A percentile compares a stretch with the other conserved stretches of the same genome.
Conservation (phyloP, 352 stramenopile genomes). For the Phytophthora gonapodyides region DNA sequence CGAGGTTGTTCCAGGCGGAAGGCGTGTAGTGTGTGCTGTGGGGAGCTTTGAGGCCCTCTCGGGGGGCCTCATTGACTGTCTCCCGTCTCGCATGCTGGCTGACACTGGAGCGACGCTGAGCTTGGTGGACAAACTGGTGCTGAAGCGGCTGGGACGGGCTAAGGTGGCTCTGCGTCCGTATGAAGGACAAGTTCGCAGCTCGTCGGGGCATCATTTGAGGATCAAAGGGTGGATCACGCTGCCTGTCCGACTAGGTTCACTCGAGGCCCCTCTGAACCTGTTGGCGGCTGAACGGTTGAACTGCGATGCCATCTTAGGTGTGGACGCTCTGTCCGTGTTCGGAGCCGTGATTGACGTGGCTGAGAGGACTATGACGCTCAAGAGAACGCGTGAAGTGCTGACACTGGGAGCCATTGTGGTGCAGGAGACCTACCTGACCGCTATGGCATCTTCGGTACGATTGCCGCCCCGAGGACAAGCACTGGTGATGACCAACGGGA, state of each 20-base stretch:
- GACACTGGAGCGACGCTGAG: constrained; percentile 11
- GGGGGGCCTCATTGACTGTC: neutral
- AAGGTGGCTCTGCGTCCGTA: neutral
- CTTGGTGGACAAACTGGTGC: neutral
- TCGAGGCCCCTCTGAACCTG: neutral
- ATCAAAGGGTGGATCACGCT: neutral
- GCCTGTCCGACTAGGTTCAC: neutral
- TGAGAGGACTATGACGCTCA: constrained; percentile 2
- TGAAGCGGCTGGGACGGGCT: neutral
- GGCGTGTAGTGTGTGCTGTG: neutral
- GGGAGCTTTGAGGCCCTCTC: neutral
- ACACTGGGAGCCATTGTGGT: neutral
- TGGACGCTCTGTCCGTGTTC: neutral
- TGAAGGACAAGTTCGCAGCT: neutral
- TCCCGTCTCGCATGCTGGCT: neutral
- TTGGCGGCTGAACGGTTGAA: neutral
- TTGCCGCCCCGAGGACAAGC: neutral
- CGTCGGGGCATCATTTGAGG: neutral
- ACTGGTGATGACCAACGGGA: neutral
- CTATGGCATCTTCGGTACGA: neutral
- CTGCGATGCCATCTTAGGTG: constrained; percentile 1
- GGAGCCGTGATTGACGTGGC: constrained; percentile 3
- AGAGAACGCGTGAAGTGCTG: neutral
- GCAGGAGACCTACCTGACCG: neutral
- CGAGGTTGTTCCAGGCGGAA: neutral